phyloP scores from a whole-genome alignment of 2,329 filamentous ascomycete species.

The Botrytis pseudocinerea region DNA sequence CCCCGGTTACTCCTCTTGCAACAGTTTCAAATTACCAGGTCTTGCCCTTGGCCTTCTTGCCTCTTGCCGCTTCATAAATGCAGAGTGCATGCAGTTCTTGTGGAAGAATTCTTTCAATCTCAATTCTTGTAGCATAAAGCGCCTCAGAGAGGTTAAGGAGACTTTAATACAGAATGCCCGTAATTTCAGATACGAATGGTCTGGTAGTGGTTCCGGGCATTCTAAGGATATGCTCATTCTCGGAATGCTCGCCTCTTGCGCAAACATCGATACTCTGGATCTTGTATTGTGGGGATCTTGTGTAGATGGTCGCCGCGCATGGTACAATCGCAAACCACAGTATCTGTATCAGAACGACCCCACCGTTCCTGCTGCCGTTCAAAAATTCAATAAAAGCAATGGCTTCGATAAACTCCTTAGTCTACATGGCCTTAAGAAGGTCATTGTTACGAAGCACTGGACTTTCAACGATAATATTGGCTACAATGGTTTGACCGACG shows the following conservation, averaged over 20 bases:
- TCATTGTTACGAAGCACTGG: slow-evolving; percentile 23
- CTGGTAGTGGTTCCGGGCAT: background rate
- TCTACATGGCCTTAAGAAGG: slow-evolving; percentile 28
- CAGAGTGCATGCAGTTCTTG: slow-evolving; percentile 29
- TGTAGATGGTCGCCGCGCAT: background rate
- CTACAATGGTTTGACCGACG: background rate
- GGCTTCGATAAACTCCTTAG: slow-evolving; percentile 28
- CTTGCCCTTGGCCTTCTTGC: slow-evolving; percentile 26
- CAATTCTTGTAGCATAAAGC: background rate
- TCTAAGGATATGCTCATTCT: slow-evolving; percentile 20
- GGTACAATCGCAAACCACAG: background rate
- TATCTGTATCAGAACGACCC: slow-evolving; percentile 19
- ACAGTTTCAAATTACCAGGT: background rate
- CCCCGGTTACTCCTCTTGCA: background rate
- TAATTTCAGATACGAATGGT: slow-evolving; percentile 29
- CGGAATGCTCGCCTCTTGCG: slow-evolving; percentile 10
- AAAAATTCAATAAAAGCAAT: slow-evolving; percentile 27
- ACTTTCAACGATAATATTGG: background rate
- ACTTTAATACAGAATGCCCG: slow-evolving; percentile 18
- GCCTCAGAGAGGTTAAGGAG: slow-evolving; percentile 5
- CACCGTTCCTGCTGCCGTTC: slow-evolving; percentile 16
- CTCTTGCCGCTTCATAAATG: slow-evolving; percentile 26
- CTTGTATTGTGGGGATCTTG: slow-evolving; percentile 13
- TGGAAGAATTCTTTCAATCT: slow-evolving; percentile 30
- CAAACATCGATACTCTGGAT: slow-evolving; percentile 24